Conservation (phyloP, 441 rosid species). For the Mallotus repandus region DNA sequence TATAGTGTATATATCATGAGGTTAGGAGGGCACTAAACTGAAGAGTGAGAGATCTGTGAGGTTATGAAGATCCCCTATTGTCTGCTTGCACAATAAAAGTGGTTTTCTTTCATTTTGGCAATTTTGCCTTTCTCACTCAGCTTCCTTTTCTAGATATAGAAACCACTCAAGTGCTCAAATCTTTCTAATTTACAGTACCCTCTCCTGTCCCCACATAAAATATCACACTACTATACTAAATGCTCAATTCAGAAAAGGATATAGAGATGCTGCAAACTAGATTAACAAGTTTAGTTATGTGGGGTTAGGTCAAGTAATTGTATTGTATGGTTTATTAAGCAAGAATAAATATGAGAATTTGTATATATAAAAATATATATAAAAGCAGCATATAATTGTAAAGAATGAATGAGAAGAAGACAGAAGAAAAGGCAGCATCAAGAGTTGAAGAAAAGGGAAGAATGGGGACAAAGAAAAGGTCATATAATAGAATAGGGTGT, state of each 20-base stretch:
- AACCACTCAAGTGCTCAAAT: conserved; percentile 1
- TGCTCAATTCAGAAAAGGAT: too few species aligned
- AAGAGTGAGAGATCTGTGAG: background rate
- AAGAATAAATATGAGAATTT: too few species aligned
- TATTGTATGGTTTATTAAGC: too few species aligned
- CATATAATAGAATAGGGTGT: background rate
- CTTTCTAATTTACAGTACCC: background rate
- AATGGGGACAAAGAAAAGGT: background rate
- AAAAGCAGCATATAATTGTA: too few species aligned
- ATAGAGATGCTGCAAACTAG: too few species aligned
- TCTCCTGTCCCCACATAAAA: conserved; percentile 10
- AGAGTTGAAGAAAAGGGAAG: background rate
- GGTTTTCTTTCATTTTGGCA: background rate
- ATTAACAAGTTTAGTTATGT: too few species aligned
- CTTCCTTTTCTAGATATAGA: conserved; percentile 14
- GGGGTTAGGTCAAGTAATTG: too few species aligned
- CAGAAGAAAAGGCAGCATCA: conserved; percentile 8
- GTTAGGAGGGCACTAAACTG: too few species aligned
- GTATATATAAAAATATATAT: too few species aligned
- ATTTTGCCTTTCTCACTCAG: background rate
- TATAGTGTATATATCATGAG: too few species aligned
- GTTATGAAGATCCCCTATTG: conserved; percentile 11
- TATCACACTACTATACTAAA: background rate
- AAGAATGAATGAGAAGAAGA: background rate
- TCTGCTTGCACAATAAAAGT: conserved; percentile 2